Evolutionary conservation across 164 flowering plant species (phyloP).

Genomic region (Santalum album): DNA sequence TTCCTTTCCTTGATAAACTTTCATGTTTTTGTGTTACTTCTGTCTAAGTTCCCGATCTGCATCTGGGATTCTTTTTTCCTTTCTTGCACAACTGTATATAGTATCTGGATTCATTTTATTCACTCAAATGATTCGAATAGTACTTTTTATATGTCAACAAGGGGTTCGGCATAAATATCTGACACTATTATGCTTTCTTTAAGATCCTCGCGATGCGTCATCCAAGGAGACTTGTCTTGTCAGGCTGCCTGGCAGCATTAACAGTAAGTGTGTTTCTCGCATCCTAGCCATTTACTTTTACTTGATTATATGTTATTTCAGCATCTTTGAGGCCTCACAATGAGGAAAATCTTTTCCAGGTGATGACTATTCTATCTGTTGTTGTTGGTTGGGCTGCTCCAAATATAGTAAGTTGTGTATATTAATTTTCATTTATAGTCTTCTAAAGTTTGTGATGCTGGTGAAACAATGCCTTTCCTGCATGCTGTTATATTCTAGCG

Average conservation of each 20-base stretch:
- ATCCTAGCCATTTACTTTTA: no score
- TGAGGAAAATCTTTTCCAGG: slow-evolving; percentile 33
- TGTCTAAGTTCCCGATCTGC: no score
- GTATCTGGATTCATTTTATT: no score
- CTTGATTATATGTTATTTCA: no score
- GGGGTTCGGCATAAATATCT: no score
- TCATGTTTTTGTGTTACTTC: no score
- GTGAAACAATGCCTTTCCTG: background rate
- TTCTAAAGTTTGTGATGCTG: background rate
- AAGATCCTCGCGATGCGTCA: slow-evolving; percentile 99
- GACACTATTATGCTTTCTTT: slow-evolving; percentile 13
- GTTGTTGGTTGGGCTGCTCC: slow-evolving; percentile 97
- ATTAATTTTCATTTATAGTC: background rate
- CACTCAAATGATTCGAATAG: no score
- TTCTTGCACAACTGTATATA: no score
- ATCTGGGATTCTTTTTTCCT: no score
- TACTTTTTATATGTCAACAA: no score
- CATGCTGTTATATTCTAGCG: background rate
- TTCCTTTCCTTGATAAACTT: no score
- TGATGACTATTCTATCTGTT: slow-evolving; percentile 88
- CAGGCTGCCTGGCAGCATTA: slow-evolving; percentile 80
- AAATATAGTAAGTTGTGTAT: slow-evolving; percentile 52
- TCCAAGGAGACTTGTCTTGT: slow-evolving; percentile 81
- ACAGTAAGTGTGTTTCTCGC: background rate
- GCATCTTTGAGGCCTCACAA: background rate